A percentile compares a stretch with the other conserved stretches of the same genome.
phyloP scores from a whole-genome alignment of 768 basidiomycete genomes.

The Mycena floridula region DNA sequence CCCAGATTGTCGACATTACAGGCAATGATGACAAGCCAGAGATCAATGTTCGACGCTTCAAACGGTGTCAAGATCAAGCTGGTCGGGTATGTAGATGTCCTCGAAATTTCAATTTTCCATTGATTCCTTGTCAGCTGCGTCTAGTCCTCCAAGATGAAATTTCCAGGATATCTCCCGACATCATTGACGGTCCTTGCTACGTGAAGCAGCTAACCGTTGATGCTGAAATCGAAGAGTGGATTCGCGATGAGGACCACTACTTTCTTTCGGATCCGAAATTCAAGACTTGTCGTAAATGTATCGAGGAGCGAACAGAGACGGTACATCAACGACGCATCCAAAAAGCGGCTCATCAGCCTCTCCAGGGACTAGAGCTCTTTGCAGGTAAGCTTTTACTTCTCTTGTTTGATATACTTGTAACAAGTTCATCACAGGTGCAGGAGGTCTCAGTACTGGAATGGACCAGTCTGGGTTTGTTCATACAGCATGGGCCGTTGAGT shows the following conservation, averaged over 20 bases:
- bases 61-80: constrained; percentile 37
- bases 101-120: not conserved
- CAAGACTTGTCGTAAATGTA: no score
- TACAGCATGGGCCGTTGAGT: constrained; percentile 67
- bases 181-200: constrained; percentile 57
- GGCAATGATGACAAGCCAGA: constrained; percentile 14
- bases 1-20: constrained; percentile 42
- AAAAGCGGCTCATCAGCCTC: no score
- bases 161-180: constrained; percentile 14
- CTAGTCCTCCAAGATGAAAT: constrained; percentile 34
- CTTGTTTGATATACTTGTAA: not conserved
- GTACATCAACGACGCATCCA: no score
- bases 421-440: constrained; percentile 48
- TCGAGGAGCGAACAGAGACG: no score
- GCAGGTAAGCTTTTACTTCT: constrained; percentile 37
- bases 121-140: constrained; percentile 24
- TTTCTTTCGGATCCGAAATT: no score
- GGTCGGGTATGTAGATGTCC: constrained; percentile 20
- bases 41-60: constrained; percentile 35
- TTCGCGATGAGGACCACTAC: constrained; percentile 52
- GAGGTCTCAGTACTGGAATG: constrained; percentile 67
- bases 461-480: constrained; percentile 55
- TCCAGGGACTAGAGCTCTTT: constrained; percentile 64
- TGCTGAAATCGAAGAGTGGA: constrained; percentile 45
- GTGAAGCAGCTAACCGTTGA: no score